phyloP scores from a whole-genome alignment of 75 land plant species.

The Cryptomeria japonica region DNA sequence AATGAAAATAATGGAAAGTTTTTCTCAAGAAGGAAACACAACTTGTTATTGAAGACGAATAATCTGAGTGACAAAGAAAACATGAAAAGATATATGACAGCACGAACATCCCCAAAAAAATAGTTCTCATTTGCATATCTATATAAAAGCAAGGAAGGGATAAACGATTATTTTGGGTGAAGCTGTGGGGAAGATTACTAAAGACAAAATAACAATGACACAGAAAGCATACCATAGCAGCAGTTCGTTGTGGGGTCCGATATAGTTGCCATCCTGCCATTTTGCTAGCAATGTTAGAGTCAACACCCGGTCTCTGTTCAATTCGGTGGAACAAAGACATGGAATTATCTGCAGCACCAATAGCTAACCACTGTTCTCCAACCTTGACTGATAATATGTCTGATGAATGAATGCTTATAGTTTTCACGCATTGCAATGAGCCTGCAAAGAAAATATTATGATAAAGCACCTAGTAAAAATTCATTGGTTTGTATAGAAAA shows the following conservation, averaged over 20 bases:
- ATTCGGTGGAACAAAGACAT: conserved; percentile 96
- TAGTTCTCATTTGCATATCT: neutral
- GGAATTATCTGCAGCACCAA: conserved; percentile 97
- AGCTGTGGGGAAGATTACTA: neutral
- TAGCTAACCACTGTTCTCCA: conserved; percentile 85
- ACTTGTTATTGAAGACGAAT: neutral
- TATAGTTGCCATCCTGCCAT: conserved; percentile 89
- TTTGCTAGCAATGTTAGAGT: conserved; percentile 41
- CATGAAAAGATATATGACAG: conserved; percentile 6
- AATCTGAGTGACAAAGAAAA: neutral
- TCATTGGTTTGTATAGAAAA: neutral
- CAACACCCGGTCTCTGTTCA: conserved; percentile 62
- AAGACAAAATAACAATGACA: neutral
- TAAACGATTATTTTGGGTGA: neutral
- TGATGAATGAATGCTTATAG: conserved; percentile 69
- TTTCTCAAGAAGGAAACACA: neutral
- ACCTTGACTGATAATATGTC: conserved; percentile 82
- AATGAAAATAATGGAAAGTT: neutral
- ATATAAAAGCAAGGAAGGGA: neutral
- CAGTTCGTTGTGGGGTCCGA: conserved; percentile 87
- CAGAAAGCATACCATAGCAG: conserved; percentile 65
- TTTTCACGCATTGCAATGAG: conserved; percentile 73
- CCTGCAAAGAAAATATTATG: conserved; percentile 22
- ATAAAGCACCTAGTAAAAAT: neutral
- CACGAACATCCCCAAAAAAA: neutral